Conservation (phyloP, 768 basidiomycete genomes). For the Phylloporus scabripes region DNA sequence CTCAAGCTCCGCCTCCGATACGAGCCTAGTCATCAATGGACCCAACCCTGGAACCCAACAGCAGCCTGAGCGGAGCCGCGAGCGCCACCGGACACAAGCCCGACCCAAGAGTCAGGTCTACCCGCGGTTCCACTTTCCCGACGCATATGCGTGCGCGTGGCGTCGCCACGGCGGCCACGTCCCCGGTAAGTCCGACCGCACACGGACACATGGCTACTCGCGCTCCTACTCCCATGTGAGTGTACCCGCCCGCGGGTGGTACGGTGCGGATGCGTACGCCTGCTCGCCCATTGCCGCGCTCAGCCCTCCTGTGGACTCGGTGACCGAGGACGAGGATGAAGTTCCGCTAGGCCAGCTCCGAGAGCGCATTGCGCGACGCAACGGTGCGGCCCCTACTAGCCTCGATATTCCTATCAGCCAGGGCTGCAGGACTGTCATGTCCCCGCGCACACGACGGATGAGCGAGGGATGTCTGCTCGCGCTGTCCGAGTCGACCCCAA, state of each 20-base stretch:
- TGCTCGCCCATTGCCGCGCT: constrained; percentile 13
- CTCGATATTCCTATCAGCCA: neutral
- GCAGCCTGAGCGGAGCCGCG: neutral
- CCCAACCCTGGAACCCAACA: neutral
- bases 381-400: neutral
- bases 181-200: constrained; percentile 12
- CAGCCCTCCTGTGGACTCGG: constrained; percentile 14
- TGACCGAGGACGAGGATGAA: constrained; percentile 9
- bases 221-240: constrained; percentile 10
- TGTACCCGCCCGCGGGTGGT: constrained; percentile 7
- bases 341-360: constrained; percentile 13
- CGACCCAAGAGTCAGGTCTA: neutral
- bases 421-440: neutral
- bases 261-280: constrained; percentile 8
- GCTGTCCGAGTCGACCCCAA: constrained; percentile 13
- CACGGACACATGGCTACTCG: neutral
- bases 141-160: constrained; percentile 15
- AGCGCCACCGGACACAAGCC: neutral
- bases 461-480: constrained; percentile 20
- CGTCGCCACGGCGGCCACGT: constrained; percentile 11
- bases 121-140: constrained; percentile 8
- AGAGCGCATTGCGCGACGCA: constrained; percentile 7
- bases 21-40: constrained; percentile 2
- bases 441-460: constrained; percentile 7
- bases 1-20: constrained; percentile 4